phyloP scores from a whole-genome alignment of 345 rosid species.

The Angophora floribunda region DNA sequence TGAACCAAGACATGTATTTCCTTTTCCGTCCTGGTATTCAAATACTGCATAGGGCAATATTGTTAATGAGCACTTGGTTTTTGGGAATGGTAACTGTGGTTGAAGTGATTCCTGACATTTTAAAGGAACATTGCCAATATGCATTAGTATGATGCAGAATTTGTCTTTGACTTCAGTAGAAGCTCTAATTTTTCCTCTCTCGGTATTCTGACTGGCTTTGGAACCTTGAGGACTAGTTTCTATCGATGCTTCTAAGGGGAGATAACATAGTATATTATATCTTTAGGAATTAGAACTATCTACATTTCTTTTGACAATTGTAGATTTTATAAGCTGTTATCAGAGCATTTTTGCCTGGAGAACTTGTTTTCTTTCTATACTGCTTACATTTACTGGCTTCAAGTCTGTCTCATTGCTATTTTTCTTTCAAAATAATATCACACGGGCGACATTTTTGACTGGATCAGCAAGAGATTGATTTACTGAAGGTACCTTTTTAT shows the following conservation, averaged over 20 bases:
- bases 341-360: not conserved
- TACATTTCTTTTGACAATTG: not conserved
- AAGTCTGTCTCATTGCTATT: constrained; percentile 8
- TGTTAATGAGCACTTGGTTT: not conserved
- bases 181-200: not conserved
- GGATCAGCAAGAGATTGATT: constrained; percentile 97
- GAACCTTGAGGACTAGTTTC: not conserved
- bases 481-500: constrained; percentile 60
- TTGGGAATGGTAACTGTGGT: not conserved
- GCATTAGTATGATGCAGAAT: not conserved
- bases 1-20: not conserved
- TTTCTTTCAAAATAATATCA: constrained; percentile 5
- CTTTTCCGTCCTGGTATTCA: not conserved
- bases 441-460: constrained; percentile 12
- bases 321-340: not conserved
- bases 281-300: not conserved
- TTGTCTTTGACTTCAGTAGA: not conserved
- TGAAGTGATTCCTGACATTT: not conserved
- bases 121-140: not conserved
- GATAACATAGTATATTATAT: not conserved
- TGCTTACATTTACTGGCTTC: constrained; percentile 11
- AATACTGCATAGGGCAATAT: not conserved
- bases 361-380: not conserved
- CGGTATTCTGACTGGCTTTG: not conserved
- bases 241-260: not conserved